phyloP scores from a whole-genome alignment of 441 rosid species.

The Eutrema salsugineum region DNA sequence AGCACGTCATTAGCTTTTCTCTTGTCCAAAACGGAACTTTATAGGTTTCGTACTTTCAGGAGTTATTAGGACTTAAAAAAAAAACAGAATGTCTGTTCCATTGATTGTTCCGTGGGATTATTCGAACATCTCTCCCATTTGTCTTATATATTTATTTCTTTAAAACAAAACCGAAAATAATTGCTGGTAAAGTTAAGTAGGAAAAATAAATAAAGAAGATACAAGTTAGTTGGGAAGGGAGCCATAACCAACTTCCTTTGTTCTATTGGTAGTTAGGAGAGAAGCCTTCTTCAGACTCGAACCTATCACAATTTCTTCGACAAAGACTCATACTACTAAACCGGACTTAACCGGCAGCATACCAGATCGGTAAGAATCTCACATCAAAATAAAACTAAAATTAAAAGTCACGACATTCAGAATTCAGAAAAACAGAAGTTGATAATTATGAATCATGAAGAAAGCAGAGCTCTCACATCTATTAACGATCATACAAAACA shows the following conservation, averaged over 20 bases:
- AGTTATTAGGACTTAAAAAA: background rate
- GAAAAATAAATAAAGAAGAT: conserved; percentile 1
- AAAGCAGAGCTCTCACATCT: background rate
- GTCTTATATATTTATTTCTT: background rate
- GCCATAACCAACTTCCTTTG: conserved; percentile 22
- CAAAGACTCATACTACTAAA: background rate
- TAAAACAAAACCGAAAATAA: background rate
- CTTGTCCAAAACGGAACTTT: conserved; percentile 24
- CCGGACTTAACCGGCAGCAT: conserved; percentile 2
- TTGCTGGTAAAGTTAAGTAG: conserved; percentile 30
- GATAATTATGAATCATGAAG: background rate
- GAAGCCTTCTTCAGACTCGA: conserved; percentile 22
- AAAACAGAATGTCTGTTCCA: conserved; percentile 4
- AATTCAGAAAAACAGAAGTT: background rate
- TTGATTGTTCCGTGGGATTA: background rate
- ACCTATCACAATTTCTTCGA: conserved; percentile 3
- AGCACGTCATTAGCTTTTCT: conserved; percentile 12
- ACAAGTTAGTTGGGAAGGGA: conserved; percentile 25
- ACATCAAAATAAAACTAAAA: background rate
- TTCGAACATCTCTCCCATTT: background rate
- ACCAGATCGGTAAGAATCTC: background rate
- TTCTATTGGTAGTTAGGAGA: conserved; percentile 31
- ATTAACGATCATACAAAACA: background rate
- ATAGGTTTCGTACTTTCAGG: conserved; percentile 22
- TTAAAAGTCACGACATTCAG: background rate